Conservation (phyloP, 345 rosid genomes). For the Populus tremula region DNA sequence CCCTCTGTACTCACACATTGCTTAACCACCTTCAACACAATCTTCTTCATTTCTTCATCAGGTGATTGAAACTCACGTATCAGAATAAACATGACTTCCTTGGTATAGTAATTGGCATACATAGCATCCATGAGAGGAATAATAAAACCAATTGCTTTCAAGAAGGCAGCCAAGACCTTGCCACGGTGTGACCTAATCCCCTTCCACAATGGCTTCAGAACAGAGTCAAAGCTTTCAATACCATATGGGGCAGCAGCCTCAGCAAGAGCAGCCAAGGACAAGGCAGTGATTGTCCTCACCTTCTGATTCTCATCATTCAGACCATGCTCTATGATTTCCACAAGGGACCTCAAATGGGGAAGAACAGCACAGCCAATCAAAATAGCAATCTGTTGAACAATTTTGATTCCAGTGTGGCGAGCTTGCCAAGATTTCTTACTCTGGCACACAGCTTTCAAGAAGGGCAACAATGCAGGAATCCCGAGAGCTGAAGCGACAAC, state of each 20-base stretch:
- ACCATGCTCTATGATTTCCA: constrained; percentile 91
- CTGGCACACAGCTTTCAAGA: constrained; percentile 97
- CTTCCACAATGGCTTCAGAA: constrained; percentile 97
- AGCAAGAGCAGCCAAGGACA: constrained; percentile 97
- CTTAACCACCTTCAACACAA: constrained; percentile 95
- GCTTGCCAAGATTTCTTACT: constrained; percentile 99
- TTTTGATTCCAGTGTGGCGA: constrained; percentile 98
- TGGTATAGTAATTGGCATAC: constrained; percentile 92
- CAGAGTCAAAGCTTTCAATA: constrained; percentile 96
- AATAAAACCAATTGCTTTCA: constrained; percentile 98
- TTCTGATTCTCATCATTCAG: constrained; percentile 96
- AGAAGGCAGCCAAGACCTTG: constrained; percentile 97
- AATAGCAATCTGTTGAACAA: constrained; percentile 98
- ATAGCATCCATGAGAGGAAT: constrained; percentile 97
- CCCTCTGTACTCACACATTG: constrained; percentile 99
- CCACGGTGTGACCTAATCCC: constrained; percentile 98
- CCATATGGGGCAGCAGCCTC: constrained; percentile 99
- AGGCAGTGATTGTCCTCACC: constrained; percentile 97
- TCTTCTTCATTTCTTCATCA: constrained; percentile 98
- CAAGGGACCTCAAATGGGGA: constrained; percentile 89
- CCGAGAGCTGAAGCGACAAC: constrained; percentile 99
- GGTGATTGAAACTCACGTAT: constrained; percentile 99
- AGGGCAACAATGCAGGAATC: constrained; percentile 88
- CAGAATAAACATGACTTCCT: constrained; percentile 90
- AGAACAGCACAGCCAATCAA: constrained; percentile 97